These are phyloP conservation scores for Zizania latifolia DNA, from an alignment of 176 grass and related monocot species.

Conservation along the genomic window DNA sequence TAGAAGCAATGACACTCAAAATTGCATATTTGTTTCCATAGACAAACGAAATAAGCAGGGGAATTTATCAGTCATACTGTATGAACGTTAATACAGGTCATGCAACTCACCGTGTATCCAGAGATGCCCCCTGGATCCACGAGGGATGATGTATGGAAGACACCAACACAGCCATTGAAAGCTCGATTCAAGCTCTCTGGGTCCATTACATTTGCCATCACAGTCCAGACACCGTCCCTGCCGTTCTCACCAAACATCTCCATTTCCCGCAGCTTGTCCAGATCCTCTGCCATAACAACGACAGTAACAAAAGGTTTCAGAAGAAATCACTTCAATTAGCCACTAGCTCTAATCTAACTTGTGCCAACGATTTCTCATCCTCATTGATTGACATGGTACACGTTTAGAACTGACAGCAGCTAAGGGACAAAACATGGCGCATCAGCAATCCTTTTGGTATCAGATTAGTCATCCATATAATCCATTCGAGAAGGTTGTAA, in stretches of 20 bases:
- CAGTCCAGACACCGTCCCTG: constrained; percentile 77
- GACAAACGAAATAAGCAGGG: background rate
- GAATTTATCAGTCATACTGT: constrained; percentile 7
- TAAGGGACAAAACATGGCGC: constrained; percentile 19
- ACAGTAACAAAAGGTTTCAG: background rate
- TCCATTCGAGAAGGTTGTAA: constrained; percentile 11
- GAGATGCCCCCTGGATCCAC: constrained; percentile 86
- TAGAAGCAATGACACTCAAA: background rate
- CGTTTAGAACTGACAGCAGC: constrained; percentile 12
- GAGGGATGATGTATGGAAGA: constrained; percentile 91
- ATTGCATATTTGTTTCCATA: background rate
- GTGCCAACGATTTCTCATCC: constrained; percentile 8
- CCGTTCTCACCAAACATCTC: constrained; percentile 90
- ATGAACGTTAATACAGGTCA: background rate
- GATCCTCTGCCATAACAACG: constrained; percentile 52
- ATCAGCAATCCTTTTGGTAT: background rate
- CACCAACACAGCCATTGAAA: constrained; percentile 72
- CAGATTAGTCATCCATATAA: background rate
- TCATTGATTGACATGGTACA: background rate
- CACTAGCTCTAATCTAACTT: background rate
- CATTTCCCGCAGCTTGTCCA: constrained; percentile 92
- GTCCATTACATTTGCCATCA: constrained; percentile 94
- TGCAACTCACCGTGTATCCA: constrained; percentile 73
- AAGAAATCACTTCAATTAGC: background rate
- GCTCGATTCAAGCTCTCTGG: constrained; percentile 65